Evolutionary conservation across 495 filamentous ascomycete genomes (phyloP), one percentile per base, ranked within the genome.

Genomic region (Parathielavia appendiculata): DNA sequence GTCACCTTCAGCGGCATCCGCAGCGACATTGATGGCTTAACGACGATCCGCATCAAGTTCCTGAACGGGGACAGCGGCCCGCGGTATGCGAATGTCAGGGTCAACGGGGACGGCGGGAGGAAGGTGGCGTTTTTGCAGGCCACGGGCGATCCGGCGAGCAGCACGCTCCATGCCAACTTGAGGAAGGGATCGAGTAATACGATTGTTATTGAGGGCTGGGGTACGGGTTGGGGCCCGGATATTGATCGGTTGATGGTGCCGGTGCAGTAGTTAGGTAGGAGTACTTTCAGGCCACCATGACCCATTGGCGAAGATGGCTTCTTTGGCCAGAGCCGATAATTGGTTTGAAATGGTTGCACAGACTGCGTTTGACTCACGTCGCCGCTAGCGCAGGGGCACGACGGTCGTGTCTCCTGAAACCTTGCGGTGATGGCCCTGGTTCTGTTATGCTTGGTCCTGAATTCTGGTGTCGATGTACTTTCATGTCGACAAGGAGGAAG

Each of bases 241-340:
- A 61, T 84, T 16, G 80, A 85, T 65, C 67, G 77, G 11, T 63
- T 84, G 56, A 73, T 83, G 65, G 81, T 85, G 5, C 81, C 82
- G 12, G 64, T 71, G 11, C 34, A 51, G 12, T 51, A 51, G 45
- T 30, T 30, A n/a, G n/a, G n/a, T n/a, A n/a, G n/a, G n/a, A n/a
- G n/a, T n/a, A n/a, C n/a, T n/a, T n/a, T n/a, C n/a, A n/a, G n/a
- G n/a, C n/a, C n/a, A n/a, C n/a, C n/a, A n/a, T n/a, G n/a, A n/a
- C n/a, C n/a, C n/a, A n/a, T n/a, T n/a, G n/a, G n/a, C n/a, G n/a
- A n/a, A n/a, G n/a, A n/a, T n/a, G n/a, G n/a, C n/a, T n/a, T n/a
- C n/a, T n/a, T n/a, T n/a, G n/a, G n/a, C n/a, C n/a, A n/a, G n/a
- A n/a, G n/a, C n/a, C n/a, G n/a, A n/a, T n/a, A n/a, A n/a, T n/a